A percentile compares a stretch with the other conserved stretches of the same genome.
Conservation (phyloP, 371 early-diverging fungal genomes). For the Haplosporangium sp. region DNA sequence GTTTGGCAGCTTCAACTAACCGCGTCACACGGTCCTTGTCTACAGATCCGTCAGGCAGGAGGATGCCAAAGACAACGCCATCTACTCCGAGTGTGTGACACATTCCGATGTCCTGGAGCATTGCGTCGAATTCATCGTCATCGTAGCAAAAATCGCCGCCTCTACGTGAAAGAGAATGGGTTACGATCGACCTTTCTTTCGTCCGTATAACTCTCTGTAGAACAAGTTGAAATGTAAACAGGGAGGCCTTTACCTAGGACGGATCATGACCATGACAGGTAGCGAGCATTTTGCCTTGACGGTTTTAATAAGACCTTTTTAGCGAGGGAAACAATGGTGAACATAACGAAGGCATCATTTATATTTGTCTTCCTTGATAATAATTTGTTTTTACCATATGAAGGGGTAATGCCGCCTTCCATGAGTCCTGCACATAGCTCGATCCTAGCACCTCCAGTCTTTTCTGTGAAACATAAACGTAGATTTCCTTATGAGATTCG, state of each 20-base stretch:
- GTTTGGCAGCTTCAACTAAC: slow-evolving; percentile 62
- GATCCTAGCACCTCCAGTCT: slow-evolving; percentile 62
- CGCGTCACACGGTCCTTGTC: slow-evolving; percentile 58
- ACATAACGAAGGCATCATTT: background rate
- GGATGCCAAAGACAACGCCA: slow-evolving; percentile 71
- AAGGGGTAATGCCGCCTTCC: slow-evolving; percentile 62
- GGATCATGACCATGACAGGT: slow-evolving; percentile 72
- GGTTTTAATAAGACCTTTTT: slow-evolving; percentile 55
- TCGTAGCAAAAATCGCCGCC: slow-evolving; percentile 72
- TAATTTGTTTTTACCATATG: slow-evolving; percentile 36
- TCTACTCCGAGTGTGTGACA: slow-evolving; percentile 59
- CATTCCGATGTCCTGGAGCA: slow-evolving; percentile 61
- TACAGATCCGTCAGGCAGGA: slow-evolving; percentile 61
- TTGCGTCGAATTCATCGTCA: slow-evolving; percentile 66
- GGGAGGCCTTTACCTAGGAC: slow-evolving; percentile 58
- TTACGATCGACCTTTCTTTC: background rate
- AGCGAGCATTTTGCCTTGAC: slow-evolving; percentile 55
- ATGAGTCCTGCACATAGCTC: slow-evolving; percentile 70
- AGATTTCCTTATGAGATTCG: background rate
- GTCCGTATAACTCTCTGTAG: background rate
- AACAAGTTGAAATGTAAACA: background rate
- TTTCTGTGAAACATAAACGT: slow-evolving; percentile 34
- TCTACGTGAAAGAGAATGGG: slow-evolving; percentile 21
- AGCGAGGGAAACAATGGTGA: background rate
- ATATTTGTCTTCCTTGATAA: too few relatives aligned